Evolutionary conservation across 2,329 filamentous ascomycete genomes (phyloP).

Genomic region (Talaromyces funiculosus): DNA sequence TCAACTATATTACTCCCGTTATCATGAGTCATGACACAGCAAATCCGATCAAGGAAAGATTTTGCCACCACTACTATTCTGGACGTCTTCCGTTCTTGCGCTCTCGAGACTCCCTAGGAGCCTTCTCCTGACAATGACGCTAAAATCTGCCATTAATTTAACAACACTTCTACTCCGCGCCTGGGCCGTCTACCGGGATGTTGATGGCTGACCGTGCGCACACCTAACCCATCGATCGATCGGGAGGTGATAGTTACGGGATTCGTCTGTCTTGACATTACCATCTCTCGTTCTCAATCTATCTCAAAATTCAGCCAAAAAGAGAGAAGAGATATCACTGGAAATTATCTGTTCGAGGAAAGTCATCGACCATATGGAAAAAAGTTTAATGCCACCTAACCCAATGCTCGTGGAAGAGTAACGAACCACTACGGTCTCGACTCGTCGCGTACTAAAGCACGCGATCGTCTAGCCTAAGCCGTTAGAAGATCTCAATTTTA

Average conservation of each 20-base stretch:
- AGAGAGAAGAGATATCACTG: not conserved
- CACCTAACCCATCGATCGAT: conserved; percentile 10
- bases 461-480: conserved; percentile 3
- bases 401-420: not conserved
- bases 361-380: not conserved
- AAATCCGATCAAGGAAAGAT: not conserved
- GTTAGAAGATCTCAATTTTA: conserved; percentile 5
- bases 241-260: not conserved
- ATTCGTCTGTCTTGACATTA: not conserved
- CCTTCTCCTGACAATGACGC: not conserved
- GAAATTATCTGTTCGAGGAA: not conserved
- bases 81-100: not conserved
- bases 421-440: not conserved
- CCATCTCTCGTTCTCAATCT: not conserved
- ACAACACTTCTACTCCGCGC: not conserved
- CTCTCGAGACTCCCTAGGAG: not conserved
- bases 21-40: not conserved
- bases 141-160: not conserved
- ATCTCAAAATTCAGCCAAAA: not conserved
- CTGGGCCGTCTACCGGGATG: not conserved
- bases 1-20: not conserved
- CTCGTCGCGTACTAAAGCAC: not conserved
- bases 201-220: conserved; percentile 8
- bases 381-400: not conserved
- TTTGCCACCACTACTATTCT: not conserved